A percentile compares a stretch with the other conserved stretches of the same genome.
Evolutionary conservation across 495 filamentous ascomycete genomes (phyloP).

Genomic region (Penicillium simplicissimum): DNA sequence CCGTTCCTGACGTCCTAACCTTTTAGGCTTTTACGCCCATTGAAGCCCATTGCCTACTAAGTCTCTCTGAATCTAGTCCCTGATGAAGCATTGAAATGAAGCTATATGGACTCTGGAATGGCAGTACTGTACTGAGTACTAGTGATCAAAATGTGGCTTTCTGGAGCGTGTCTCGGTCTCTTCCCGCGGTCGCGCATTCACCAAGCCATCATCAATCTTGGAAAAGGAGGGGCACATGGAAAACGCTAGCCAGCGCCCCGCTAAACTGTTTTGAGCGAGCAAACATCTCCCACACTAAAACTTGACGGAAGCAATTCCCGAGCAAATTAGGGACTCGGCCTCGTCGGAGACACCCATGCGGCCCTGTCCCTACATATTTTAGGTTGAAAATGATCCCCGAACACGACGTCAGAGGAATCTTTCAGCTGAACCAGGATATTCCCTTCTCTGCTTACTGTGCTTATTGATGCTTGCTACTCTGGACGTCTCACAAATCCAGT

Average conservation of each 20-base stretch:
- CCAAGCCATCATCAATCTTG: background rate
- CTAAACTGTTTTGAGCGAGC: background rate
- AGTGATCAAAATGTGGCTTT: background rate
- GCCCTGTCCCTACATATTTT: background rate
- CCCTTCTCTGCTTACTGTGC: background rate
- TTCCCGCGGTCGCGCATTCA: background rate
- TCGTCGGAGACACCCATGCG: background rate
- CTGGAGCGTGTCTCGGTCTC: background rate
- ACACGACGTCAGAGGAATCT: background rate
- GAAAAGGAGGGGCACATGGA: background rate
- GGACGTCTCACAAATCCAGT: too few species aligned
- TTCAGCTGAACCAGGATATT: background rate
- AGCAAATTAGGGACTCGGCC: background rate
- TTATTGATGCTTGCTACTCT: too few species aligned
- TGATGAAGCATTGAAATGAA: background rate
- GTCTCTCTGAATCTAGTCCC: background rate
- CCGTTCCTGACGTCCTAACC: too few species aligned
- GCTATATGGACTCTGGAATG: background rate
- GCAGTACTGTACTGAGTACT: background rate
- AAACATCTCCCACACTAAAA: background rate
- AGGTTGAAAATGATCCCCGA: background rate
- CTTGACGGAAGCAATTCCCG: constrained; percentile 4
- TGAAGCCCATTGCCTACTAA: background rate
- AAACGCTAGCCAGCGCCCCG: background rate
- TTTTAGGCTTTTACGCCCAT: too few species aligned